A percentile compares a stretch with the other conserved stretches of the same genome.
Conservation (phyloP, 2,329 filamentous ascomycete genomes). For the Geosmithia flava region DNA sequence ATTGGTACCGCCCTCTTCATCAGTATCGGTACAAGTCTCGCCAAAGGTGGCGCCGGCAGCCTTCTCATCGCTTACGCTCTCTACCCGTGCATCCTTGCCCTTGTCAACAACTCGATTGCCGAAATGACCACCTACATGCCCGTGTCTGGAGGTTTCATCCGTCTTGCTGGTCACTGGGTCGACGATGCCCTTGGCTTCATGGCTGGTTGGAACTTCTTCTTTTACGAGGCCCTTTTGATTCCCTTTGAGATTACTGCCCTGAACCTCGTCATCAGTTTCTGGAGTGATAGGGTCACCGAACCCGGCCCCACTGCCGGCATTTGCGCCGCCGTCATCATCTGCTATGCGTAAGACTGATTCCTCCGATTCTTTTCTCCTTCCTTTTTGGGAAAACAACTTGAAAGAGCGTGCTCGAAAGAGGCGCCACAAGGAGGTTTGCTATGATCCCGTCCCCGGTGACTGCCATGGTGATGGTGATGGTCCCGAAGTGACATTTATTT, state of each 20-base stretch:
- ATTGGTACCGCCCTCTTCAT: constrained; percentile 42
- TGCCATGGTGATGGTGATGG: background rate
- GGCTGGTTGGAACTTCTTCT: constrained; percentile 36
- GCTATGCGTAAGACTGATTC: constrained; percentile 16
- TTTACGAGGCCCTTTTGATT: constrained; percentile 36
- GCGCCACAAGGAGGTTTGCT: background rate
- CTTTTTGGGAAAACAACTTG: too few relatives aligned
- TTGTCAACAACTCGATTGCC: constrained; percentile 48
- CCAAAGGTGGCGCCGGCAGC: constrained; percentile 20
- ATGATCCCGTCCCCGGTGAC: background rate
- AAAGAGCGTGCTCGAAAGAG: background rate
- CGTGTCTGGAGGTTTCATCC: constrained; percentile 44
- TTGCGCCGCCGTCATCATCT: constrained; percentile 27
- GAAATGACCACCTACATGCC: constrained; percentile 49
- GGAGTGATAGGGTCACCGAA: constrained; percentile 13
- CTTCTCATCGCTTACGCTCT: constrained; percentile 41
- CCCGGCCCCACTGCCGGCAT: constrained; percentile 24
- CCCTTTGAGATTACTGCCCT: constrained; percentile 37
- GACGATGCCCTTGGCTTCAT: constrained; percentile 46
- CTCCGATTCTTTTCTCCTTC: background rate
- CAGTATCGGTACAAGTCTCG: constrained; percentile 37
- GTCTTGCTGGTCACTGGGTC: constrained; percentile 44
- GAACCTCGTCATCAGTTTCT: constrained; percentile 23
- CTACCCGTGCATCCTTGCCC: constrained; percentile 36
- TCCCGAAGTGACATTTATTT: background rate